Evolutionary conservation across 306 rosid genomes (phyloP), one percentile per base, ranked within the genome.

Genomic region (Argentina anserina): DNA sequence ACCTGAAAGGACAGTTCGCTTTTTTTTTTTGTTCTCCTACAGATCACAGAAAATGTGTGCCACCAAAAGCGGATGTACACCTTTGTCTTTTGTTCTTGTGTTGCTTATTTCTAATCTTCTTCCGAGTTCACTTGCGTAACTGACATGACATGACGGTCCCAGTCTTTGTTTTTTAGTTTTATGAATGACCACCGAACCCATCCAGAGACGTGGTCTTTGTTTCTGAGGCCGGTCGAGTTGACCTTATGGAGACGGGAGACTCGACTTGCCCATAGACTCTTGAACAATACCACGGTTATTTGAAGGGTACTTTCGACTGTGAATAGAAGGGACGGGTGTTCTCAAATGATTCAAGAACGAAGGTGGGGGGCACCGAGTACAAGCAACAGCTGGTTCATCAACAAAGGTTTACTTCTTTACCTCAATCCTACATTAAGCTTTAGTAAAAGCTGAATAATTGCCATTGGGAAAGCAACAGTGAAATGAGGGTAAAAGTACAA

Each of bases 71-170:
- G 28, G 58, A 18, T 10, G 37, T 12, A 47, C 9, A 47, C 5
- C 14, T 41, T 39, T 55, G 56, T 58, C 56, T 58, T n/a, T n/a
- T 41, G 55, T 29, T 11, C 31, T 14, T 6, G 33, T 6, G 43
- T 41, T 26, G 50, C 47, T 26, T 70, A 15, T 39, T 17, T 17
- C 26, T 25, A 71, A 70, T 71, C 43, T 20, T 6, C 42, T 28
- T 40, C 53, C 3, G 33, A 33, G 7, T 71, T 71, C 75, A 18
- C 31, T 71, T 58, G 76, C 76, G 56, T 28, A 72, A 59, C 67
- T 28, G 67, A 29, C 67, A 26, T 26, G 52, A 55, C 31, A n/a
- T n/a, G 52, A 55, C 52, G n/a, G n/a, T n/a, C 52, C 49, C 18
- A 1, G 64, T 23, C 74, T 70, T 25, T 25, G 45, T 20, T 55